Evolutionary conservation across 73 alveolate species (phyloP), one percentile per base, ranked within the genome.

Genomic region (Paramecium sonneborni): DNA sequence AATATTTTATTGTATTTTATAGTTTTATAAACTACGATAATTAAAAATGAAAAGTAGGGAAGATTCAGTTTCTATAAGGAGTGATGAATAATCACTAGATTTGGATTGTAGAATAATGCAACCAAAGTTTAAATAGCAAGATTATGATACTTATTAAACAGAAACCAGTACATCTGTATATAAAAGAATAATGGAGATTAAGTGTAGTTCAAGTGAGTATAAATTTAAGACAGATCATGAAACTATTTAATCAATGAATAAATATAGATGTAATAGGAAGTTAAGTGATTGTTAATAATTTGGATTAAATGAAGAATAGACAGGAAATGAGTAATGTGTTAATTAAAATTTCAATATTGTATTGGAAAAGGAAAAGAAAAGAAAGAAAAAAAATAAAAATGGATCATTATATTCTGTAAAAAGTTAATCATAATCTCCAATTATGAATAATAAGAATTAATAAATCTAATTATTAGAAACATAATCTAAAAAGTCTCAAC

Each of bases 81-180:
- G 84, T 62, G 84, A 62, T 30, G 84, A 62, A 62, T 4, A 62
- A 62, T 62, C 84, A 15, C 24, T 62, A 12, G 84, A 62, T 30
- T 62, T 62, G 24, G 84, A 62, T 62, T 62, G 84, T n/a, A 62
- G 84, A 30, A 62, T 62, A 0, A 30, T 62, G 39, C 20, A 30
- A 30, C 84, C 84, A 11, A 62, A 62, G 84, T 62, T 62, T 62
- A 30, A 62, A 62, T 12, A 62, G 30, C 39, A 24, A 26, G 84
- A 62, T 32, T 62, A 62, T 10, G 84, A 62, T 62, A 62, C 84
- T 8, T 62, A 62, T 62, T 30, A 62, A 30, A 62, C 84, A 26
- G 84, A 62, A 62, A 62, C 39, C 24, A 62, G 48, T 62, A 62
- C 84, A 15, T 62, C 84, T 12, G 84, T 62, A 23, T 62, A 62